Evolutionary conservation across 208 protist species (phyloP).

Genomic region (Trypanosoma avium): DNA sequence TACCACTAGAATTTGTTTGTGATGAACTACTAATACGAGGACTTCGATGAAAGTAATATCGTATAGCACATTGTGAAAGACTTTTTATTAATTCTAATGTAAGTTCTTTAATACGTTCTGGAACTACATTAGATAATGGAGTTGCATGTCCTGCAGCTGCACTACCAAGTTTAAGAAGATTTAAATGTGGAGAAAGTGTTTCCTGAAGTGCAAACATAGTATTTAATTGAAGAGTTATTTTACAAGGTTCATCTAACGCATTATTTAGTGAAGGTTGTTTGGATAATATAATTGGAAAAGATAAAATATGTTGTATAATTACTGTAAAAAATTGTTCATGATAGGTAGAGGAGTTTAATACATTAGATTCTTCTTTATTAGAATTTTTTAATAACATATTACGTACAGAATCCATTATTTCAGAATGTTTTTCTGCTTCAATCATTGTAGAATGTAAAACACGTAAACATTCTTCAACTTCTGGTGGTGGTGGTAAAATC

Average conservation of each 20-base stretch:
- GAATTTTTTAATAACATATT: constrained; percentile 3
- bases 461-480: constrained; percentile 45
- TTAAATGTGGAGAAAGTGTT: constrained; percentile 33
- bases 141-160: constrained; percentile 11
- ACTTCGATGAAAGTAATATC: constrained; percentile 21
- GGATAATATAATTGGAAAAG: constrained; percentile 21
- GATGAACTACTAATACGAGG: not conserved
- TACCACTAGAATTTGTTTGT: not conserved
- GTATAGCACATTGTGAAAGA: constrained; percentile 18
- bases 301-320: constrained; percentile 45
- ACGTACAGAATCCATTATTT: constrained; percentile 43
- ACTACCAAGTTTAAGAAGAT: constrained; percentile 19
- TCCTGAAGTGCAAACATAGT: constrained; percentile 41
- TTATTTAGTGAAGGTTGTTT: constrained; percentile 28
- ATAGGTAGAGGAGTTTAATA: not conserved
- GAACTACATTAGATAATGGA: constrained; percentile 20
- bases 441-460: constrained; percentile 40
- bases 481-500: constrained; percentile 62
- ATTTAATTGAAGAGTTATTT: constrained; percentile 49
- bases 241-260: constrained; percentile 55
- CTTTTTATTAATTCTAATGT: constrained; percentile 11
- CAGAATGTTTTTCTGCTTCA: constrained; percentile 49
- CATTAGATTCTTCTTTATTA: not conserved
- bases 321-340: constrained; percentile 30
- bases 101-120: constrained; percentile 24